Evolutionary conservation across 2,329 filamentous ascomycete species (phyloP), one percentile per base, ranked within the genome.

Genomic region (Aspergillus calidoustus): DNA sequence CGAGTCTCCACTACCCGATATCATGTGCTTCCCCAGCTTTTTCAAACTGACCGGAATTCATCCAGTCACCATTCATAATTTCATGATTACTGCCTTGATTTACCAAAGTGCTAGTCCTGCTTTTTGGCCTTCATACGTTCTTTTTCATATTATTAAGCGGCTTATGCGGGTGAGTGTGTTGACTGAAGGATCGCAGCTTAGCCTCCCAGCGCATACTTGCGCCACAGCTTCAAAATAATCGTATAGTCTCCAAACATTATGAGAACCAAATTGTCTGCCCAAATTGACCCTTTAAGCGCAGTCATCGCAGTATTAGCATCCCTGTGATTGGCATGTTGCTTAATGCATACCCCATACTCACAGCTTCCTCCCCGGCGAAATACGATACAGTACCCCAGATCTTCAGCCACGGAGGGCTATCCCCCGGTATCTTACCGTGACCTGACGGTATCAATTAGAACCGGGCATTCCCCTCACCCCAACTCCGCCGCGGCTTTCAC

Each of bases 381-480:
- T 57, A 57, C 54, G 15, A 31, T 43, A 50, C 31, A 15, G 28
- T 57, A 57, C 54, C 31, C 23, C 31, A 34, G 31, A 57, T 57
- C 30, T 4, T 4, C 54, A 9, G 44, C 54, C 19, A 57, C 19
- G n/a, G 31, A 22, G 6, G 23, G 50, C 19, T 13, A 43, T 22
- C 19, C 54, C 54, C 54, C 44, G 19, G 54, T 57, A 41, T 34
- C 34, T 44, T 57, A 51, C 55, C 38, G 25, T 34, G 9, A 5
- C 4, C 9, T 6, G 50, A 57, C 55, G 9, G 34, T 51, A 50
- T 5, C 19, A 8, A 31, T n/a, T 11, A 7, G 51, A 31, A 17
- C 54, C 28, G 44, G 22, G n/a, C 30, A 22, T 57, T 50, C 52
- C 58, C 58, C 51, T 54, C 46, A 55, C 34, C 31, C 31, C 30